These are phyloP conservation scores for Arabidopsis hybrid DNA, from an alignment of 441 rosid genomes.

Conservation along the genomic window DNA sequence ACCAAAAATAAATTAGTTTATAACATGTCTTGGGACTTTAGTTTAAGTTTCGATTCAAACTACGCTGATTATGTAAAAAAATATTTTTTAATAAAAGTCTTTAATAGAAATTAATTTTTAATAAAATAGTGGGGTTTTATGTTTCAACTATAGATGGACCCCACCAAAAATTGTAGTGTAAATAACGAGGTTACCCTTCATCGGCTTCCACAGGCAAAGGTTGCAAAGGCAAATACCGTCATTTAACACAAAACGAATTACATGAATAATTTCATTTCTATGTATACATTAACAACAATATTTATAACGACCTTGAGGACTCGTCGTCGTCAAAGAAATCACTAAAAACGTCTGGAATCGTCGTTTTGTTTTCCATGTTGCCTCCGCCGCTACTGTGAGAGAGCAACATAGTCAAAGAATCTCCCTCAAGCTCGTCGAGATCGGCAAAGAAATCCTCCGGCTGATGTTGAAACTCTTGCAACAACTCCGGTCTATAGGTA, in stretches of 20 bases:
- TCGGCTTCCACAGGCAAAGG: background rate
- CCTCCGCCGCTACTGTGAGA: conserved; percentile 47
- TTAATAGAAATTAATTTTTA: background rate
- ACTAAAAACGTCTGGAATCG: conserved; percentile 59
- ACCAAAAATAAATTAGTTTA: too few relatives aligned
- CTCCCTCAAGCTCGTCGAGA: conserved; percentile 71
- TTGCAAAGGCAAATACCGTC: conserved; percentile 5
- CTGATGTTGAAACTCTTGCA: conserved; percentile 32
- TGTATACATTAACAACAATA: conserved; percentile 14
- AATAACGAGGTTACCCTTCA: conserved; percentile 4
- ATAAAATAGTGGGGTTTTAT: background rate
- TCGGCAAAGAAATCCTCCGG: conserved; percentile 78
- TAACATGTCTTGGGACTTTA: too few relatives aligned
- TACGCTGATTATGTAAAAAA: too few relatives aligned
- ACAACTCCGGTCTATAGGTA: conserved; percentile 60
- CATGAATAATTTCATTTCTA: conserved; percentile 5
- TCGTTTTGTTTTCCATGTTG: conserved; percentile 36
- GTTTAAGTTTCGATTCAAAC: too few relatives aligned
- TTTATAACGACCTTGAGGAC: conserved; percentile 40
- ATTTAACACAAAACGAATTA: conserved; percentile 1
- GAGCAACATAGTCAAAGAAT: conserved; percentile 63
- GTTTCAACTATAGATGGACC: conserved; percentile 8
- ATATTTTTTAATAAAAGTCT: too few relatives aligned
- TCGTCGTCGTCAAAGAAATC: conserved; percentile 48
- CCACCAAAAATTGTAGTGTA: background rate